Percentiles rank a stretch among this genome's conserved stretches.
Conservation (phyloP, 2,329 filamentous ascomycete genomes). For the Cercospora beticola region DNA sequence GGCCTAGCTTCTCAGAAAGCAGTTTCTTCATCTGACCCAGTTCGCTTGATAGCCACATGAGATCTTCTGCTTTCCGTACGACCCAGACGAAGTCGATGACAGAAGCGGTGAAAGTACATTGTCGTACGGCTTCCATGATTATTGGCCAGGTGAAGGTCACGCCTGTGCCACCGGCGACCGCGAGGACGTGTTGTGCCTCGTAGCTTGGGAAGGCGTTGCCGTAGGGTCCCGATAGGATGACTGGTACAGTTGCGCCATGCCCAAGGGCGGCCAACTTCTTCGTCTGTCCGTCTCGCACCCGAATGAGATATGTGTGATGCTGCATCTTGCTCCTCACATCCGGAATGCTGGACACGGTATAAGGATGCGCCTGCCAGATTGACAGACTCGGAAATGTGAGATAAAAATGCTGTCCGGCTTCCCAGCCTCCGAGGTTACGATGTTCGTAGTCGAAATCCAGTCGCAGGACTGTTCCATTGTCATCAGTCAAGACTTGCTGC, state of each 20-base stretch:
- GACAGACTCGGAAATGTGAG: constrained; percentile 64
- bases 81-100: constrained; percentile 65
- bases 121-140: constrained; percentile 40
- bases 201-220: constrained; percentile 42
- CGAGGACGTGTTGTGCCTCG: constrained; percentile 29
- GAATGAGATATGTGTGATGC: constrained; percentile 40
- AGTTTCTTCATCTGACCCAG: constrained; percentile 50
- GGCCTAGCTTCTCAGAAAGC: constrained; percentile 37
- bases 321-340: constrained; percentile 33
- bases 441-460: constrained; percentile 65
- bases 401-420: constrained; percentile 69
- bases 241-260: constrained; percentile 46
- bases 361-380: constrained; percentile 72
- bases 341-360: constrained; percentile 61
- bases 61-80: constrained; percentile 55
- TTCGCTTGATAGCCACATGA: constrained; percentile 60
- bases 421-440: constrained; percentile 52
- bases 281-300: constrained; percentile 55
- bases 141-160: constrained; percentile 57
- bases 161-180: constrained; percentile 57
- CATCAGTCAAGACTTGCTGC: constrained; percentile 56
- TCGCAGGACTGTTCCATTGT: constrained; percentile 63
- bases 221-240: constrained; percentile 65
- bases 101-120: constrained; percentile 8
- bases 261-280: constrained; percentile 52